Evolutionary conservation across 352 stramenopile genomes (phyloP), one percentile per base, ranked within the genome.

Genomic region (Peronospora tabacina): DNA sequence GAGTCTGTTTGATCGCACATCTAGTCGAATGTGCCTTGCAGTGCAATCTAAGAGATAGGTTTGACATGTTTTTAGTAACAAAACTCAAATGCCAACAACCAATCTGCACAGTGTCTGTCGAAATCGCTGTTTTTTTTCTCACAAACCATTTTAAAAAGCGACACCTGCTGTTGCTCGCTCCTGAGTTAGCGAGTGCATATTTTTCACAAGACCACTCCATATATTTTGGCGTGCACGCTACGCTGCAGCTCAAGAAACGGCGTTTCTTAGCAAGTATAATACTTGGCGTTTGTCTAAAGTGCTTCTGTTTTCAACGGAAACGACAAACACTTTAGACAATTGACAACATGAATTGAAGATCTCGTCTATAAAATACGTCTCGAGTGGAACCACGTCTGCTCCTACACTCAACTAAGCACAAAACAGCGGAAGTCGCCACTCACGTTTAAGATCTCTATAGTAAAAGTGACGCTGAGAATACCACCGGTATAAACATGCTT

Each of bases 301-400:
- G n/a, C n/a, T n/a, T n/a, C n/a, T n/a, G n/a, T n/a, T 22, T 22
- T 32, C 9, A 32, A 32, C 28, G 28, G 1, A 11, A 32, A 32
- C 28, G 9, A 11, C 11, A 13, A 13, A 8, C 22, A 26, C 3
- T 5, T 33, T 33, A 13, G 28, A 13, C 28, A 36, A 36, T 16
- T 7, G 12, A 42, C 2, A 44, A 52, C 42, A 52, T 58, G 19
- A 26, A 44, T 52, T 51, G 33, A 47, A 36, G 37, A 51, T 28
- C 29, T 61, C 40, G 53, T 61, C 53, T 61, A 61, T 61, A 61
- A 52, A 61, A 61, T 61, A 61, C 40, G 53, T 41, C 50, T 44
- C 32, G 16, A 40, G 36, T 33, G 24, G 38, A 40, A 33, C 43
- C 52, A 16, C 50, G n/a, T 34, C 24, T 15, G 28, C 7, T 19